Evolutionary conservation across 176 grass and related monocot species (phyloP).

Genomic region (Miscanthus lutarioriparius): DNA sequence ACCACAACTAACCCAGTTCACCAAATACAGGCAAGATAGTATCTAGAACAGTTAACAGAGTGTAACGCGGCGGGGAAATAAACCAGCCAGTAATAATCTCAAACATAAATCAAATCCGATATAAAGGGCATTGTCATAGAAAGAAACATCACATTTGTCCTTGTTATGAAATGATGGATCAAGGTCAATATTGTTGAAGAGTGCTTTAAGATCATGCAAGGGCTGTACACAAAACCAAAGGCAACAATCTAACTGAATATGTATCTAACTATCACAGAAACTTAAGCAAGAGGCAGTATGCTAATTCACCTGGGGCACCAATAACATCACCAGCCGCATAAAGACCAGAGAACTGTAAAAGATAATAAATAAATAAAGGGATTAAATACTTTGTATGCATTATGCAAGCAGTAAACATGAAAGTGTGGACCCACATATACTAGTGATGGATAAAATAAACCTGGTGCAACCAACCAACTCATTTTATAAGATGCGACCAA

Average conservation of each 20-base stretch:
- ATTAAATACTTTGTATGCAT: slow-evolving; percentile 15
- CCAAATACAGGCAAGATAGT: background rate
- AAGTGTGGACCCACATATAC: background rate
- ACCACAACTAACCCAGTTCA: background rate
- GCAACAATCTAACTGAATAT: background rate
- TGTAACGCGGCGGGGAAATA: background rate
- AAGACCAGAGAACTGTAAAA: slow-evolving; percentile 77
- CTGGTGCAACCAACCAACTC: background rate
- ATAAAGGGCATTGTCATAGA: background rate
- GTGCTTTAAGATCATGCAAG: background rate
- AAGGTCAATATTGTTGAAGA: background rate
- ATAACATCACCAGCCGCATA: slow-evolving; percentile 67
- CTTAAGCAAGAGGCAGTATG: slow-evolving; percentile 2
- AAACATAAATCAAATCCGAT: background rate
- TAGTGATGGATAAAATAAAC: background rate
- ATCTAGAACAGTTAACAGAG: background rate
- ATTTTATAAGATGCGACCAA: slow-evolving; percentile 11
- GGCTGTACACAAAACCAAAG: background rate
- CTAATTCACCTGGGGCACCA: slow-evolving; percentile 64
- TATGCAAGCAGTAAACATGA: slow-evolving; percentile 42
- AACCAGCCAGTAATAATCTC: background rate
- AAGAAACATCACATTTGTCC: background rate
- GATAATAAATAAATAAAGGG: background rate
- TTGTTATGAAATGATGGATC: slow-evolving; percentile 1
- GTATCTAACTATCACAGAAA: background rate